Evolutionary conservation across 2,329 filamentous ascomycete genomes (phyloP).

Genomic region (Calonectria montana): DNA sequence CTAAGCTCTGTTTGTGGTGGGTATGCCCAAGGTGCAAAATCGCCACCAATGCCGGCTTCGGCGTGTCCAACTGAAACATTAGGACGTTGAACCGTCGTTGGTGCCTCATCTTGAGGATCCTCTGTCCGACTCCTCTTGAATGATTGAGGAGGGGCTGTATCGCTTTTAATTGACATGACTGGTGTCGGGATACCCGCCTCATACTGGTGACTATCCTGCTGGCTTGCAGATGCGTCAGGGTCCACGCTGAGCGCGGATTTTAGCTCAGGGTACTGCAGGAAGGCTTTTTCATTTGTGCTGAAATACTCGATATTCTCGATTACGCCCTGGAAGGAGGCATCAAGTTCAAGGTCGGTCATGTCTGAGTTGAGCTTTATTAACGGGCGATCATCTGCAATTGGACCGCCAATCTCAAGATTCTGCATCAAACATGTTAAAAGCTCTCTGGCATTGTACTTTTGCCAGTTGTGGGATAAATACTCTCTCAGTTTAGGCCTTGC

Average conservation of each 20-base stretch:
- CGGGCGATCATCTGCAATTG: not conserved
- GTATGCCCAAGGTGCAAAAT: not conserved
- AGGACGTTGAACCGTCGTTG: not conserved
- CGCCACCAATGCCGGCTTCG: rapidly evolving
- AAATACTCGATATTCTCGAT: not conserved
- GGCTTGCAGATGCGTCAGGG: not conserved
- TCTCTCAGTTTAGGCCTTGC: not conserved
- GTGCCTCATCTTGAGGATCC: not conserved
- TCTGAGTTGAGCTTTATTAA: not conserved
- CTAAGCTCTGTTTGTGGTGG: not conserved
- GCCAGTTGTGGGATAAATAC: not conserved
- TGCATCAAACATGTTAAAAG: not conserved
- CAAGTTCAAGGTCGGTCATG: not conserved
- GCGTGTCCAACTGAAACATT: not conserved
- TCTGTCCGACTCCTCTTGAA: not conserved
- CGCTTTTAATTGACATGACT: not conserved
- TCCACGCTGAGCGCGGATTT: not conserved
- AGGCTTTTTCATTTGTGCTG: not conserved
- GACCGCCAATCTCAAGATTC: not conserved
- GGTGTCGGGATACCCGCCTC: not conserved
- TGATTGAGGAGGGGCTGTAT: not conserved
- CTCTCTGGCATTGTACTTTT: not conserved
- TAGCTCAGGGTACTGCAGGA: not conserved
- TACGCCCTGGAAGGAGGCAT: not conserved
- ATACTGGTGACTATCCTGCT: not conserved